Conservation (phyloP, 1,284 basidiomycete genomes). For the Malassezia sp. region DNA sequence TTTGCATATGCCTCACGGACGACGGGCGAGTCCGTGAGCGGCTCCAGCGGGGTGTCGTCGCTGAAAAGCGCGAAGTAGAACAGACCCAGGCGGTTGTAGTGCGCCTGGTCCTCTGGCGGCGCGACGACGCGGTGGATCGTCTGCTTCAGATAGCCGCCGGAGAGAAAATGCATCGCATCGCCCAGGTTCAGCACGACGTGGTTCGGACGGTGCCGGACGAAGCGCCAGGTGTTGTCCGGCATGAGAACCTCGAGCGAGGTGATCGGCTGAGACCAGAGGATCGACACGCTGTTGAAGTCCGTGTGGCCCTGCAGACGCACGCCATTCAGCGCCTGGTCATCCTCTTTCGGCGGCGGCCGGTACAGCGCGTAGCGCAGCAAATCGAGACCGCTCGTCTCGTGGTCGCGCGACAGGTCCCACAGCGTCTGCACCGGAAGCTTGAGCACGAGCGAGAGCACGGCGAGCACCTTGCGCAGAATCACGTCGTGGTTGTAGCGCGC, state of each 20-base stretch:
- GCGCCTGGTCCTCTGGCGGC: conserved; percentile 48
- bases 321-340: conserved; percentile 45
- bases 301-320: conserved; percentile 49
- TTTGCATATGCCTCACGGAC: conserved; percentile 26
- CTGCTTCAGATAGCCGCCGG: conserved; percentile 43
- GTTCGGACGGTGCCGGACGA: conserved; percentile 47
- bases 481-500: conserved; percentile 45
- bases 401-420: conserved; percentile 48
- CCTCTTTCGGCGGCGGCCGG: conserved; percentile 45
- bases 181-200: conserved; percentile 43
- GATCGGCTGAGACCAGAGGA: conserved; percentile 49
- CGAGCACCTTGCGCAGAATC: conserved; percentile 48
- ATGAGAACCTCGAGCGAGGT: conserved; percentile 49
- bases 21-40: conserved; percentile 42
- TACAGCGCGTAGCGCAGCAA: conserved; percentile 49
- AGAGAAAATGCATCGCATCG: conserved; percentile 41
- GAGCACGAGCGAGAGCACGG: conserved; percentile 48
- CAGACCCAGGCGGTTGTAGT: conserved; percentile 46
- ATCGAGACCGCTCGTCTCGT: conserved; percentile 47
- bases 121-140: conserved; percentile 49
- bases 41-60: conserved; percentile 42
- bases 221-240: conserved; percentile 47
- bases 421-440: conserved; percentile 49
- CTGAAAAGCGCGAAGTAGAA: conserved; percentile 49
- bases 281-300: conserved; percentile 48